Evolutionary conservation across 495 filamentous ascomycete species (phyloP).

Genomic region (Thermothielavioides terrestris): DNA sequence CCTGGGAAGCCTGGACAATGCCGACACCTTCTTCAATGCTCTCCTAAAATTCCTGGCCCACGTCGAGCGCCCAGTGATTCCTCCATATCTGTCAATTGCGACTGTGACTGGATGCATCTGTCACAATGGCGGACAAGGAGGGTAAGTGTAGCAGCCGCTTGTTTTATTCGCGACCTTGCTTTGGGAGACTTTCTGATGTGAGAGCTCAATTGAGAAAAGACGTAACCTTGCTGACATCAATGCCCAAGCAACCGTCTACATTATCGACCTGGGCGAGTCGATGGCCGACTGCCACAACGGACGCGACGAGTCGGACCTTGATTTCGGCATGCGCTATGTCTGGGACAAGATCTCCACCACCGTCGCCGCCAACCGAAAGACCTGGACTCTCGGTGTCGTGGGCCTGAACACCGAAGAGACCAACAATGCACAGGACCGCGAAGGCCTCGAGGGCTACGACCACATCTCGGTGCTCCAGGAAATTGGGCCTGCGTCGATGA

Average conservation of each 20-base stretch:
- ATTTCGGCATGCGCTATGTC: slow-evolving; percentile 85
- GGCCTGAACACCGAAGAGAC: slow-evolving; percentile 77
- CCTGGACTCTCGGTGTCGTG: slow-evolving; percentile 67
- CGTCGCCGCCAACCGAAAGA: slow-evolving; percentile 75
- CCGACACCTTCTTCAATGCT: background rate
- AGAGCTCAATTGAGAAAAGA: too few species aligned
- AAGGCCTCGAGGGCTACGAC: slow-evolving; percentile 56
- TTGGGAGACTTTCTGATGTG: too few species aligned
- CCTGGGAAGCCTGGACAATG: slow-evolving; percentile 17
- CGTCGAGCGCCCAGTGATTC: background rate
- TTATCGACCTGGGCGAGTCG: slow-evolving; percentile 75
- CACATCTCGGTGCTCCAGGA: slow-evolving; percentile 68
- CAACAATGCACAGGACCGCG: slow-evolving; percentile 49
- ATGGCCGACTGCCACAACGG: slow-evolving; percentile 71
- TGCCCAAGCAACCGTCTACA: slow-evolving; percentile 86
- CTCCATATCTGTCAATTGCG: background rate
- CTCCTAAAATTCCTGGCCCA: too few species aligned
- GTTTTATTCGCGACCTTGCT: too few species aligned
- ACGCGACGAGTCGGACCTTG: slow-evolving; percentile 71
- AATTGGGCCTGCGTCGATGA: slow-evolving; percentile 65
- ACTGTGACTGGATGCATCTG: background rate
- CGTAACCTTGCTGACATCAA: too few species aligned
- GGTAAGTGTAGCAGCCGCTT: too few species aligned
- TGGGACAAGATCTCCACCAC: slow-evolving; percentile 92
- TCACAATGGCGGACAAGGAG: slow-evolving; percentile 84